Base-by-base conservation (phyloP, 345 rosid genomes). In the Gossypium herbaceum region DNA sequence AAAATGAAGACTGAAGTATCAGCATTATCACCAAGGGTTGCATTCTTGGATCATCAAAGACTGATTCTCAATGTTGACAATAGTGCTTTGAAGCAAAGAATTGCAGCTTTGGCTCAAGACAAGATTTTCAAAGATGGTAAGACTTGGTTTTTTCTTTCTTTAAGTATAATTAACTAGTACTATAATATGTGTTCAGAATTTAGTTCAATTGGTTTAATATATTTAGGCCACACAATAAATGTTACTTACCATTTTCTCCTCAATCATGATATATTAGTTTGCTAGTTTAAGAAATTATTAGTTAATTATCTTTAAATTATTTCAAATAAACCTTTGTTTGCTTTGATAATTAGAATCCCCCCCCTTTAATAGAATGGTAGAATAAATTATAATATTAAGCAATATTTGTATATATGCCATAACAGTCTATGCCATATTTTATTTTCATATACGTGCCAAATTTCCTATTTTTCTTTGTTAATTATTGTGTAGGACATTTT, bases 41-140 rank as follows among this genome's bases (percentile, higher is more conserved):
- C 94, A 58, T 87, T 79, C 76, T 71, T 90, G 72, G 94, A 90
- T 63, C 94, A 88, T 77, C 94, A 88, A 24, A 76, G 94, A 45
- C 55, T 88, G 85, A 84, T 90, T 69, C 86, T 90, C 16, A 90
- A 83, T 68, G 89, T 88, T 2, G 91, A 90, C 51, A 90, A 90
- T 47, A 83, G 94, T 48, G 87, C 94, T 73, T 74, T 90, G 41
- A 90, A 90, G 87, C 94, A 90, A 82, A 74, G 91, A 75, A 88
- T 90, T 67, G 94, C 94, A 34, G 94, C 94, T 79, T 80, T 90
- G 77, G 92, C 94, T 82, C 94, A 90, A 77, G 94, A 90, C 84
- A 90, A 86, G 86, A 88, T 90, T 66, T 90, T 90, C 80, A 90
- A 90, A 84, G 94, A 90, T 52, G 92, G 94, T 88, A 78, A 59